Percentiles rank a stretch among this genome's conserved stretches.
Conservation (phyloP, 139 green algal species). For the Chlorella sp. region DNA sequence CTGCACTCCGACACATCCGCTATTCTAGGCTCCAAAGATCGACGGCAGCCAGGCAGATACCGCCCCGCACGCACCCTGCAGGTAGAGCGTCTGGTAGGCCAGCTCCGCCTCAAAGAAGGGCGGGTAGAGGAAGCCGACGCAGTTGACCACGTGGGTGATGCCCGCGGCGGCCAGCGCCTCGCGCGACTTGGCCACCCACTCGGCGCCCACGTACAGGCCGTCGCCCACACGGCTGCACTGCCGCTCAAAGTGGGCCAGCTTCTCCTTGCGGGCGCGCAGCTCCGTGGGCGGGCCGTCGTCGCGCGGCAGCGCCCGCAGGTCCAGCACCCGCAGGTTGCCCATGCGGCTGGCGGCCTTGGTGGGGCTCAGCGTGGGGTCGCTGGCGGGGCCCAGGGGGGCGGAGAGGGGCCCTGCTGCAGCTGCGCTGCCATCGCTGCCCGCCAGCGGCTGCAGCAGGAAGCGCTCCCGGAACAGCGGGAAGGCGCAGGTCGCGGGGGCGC, state of each 20-base stretch:
- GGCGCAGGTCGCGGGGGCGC: background rate
- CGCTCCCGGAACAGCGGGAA: background rate
- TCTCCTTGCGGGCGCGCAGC: constrained; percentile 71
- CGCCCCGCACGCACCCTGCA: constrained; percentile 77
- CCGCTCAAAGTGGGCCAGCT: constrained; percentile 77
- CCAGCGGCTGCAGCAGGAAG: background rate
- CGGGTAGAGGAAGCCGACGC: constrained; percentile 91
- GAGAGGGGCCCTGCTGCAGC: background rate
- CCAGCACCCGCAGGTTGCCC: constrained; percentile 22
- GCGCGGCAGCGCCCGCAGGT: constrained; percentile 52
- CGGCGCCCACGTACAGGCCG: constrained; percentile 86
- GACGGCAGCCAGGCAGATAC: background rate
- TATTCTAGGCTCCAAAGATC: too few species aligned
- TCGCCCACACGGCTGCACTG: constrained; percentile 81
- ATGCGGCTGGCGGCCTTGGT: constrained; percentile 25
- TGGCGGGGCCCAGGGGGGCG: background rate
- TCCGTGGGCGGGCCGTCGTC: constrained; percentile 74
- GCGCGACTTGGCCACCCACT: constrained; percentile 84
- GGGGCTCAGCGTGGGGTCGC: constrained; percentile 11
- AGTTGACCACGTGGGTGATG: constrained; percentile 98
- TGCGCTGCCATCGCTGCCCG: background rate
- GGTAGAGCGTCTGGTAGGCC: constrained; percentile 88
- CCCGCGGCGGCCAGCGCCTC: constrained; percentile 72
- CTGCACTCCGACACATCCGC: too few species aligned
- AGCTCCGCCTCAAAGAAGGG: constrained; percentile 90